These are phyloP conservation scores for Thecaphora thlaspeos DNA, from an alignment of 1,284 basidiomycete species.

Conservation along the genomic window DNA sequence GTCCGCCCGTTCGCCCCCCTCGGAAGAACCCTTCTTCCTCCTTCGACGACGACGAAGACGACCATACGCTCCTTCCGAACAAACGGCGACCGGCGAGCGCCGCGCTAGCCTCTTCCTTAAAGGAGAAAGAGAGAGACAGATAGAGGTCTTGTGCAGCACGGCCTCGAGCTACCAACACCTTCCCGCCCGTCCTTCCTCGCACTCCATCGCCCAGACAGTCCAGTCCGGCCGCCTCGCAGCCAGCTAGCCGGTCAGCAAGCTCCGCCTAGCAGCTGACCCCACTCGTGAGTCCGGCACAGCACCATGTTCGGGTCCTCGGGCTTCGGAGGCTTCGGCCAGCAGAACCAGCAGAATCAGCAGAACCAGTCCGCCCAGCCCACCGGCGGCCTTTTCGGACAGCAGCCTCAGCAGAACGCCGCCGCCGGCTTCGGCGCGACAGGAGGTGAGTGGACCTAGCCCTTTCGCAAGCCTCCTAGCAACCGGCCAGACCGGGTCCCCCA, in stretches of 20 bases:
- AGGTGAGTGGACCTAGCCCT: slow-evolving; percentile 12
- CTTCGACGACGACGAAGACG: too few relatives aligned
- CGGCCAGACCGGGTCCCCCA: too few relatives aligned
- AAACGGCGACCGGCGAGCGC: too few relatives aligned
- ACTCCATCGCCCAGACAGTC: too few relatives aligned
- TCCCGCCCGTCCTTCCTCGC: not conserved
- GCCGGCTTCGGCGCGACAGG: slow-evolving; percentile 23
- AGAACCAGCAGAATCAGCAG: slow-evolving; percentile 42
- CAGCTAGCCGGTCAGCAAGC: too few relatives aligned
- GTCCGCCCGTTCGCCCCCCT: too few relatives aligned
- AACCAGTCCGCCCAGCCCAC: slow-evolving; percentile 54
- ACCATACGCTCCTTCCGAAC: too few relatives aligned
- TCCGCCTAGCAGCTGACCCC: not conserved
- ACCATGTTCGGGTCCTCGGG: slow-evolving; percentile 45
- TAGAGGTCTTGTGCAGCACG: not conserved
- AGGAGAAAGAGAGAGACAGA: too few relatives aligned
- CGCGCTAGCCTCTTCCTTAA: too few relatives aligned
- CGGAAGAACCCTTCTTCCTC: too few relatives aligned
- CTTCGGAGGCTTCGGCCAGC: slow-evolving; percentile 50
- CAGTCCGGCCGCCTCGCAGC: too few relatives aligned
- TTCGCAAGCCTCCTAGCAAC: not conserved
- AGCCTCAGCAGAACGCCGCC: slow-evolving; percentile 51
- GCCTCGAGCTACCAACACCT: slow-evolving; percentile 3
- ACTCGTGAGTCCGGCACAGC: not conserved
- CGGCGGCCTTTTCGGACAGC: slow-evolving; percentile 56